These are phyloP conservation scores for Isoetes taiwanensis DNA, from an alignment of 75 land plant species.

Conservation along the genomic window DNA sequence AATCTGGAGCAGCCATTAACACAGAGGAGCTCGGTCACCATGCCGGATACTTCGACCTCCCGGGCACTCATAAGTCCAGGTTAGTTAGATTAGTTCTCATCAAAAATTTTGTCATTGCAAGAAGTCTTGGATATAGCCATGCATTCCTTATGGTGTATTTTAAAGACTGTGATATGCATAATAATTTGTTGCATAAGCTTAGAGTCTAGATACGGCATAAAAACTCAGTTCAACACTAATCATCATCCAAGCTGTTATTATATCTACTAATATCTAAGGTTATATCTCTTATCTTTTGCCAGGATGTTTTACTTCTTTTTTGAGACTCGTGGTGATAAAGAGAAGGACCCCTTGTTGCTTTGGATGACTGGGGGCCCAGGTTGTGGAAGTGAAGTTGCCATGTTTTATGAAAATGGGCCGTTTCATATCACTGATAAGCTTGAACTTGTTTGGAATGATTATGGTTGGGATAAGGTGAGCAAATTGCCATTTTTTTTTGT, in stretches of 20 bases:
- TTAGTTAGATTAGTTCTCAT: conserved; percentile 15
- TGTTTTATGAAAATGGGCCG: conserved; percentile 98
- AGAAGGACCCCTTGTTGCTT: conserved; percentile 67
- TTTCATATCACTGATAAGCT: conserved; percentile 65
- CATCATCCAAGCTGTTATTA: neutral
- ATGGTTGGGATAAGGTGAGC: conserved; percentile 96
- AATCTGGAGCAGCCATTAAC: conserved; percentile 14
- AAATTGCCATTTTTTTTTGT: neutral
- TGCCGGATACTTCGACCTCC: conserved; percentile 75
- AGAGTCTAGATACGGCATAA: neutral
- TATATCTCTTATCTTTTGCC: neutral
- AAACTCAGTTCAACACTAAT: neutral
- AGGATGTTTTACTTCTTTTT: conserved; percentile 97
- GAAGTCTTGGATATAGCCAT: neutral
- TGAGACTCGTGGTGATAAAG: conserved; percentile 62
- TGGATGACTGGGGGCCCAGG: conserved; percentile 99
- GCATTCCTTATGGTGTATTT: neutral
- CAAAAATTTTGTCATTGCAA: neutral
- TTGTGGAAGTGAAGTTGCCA: conserved; percentile 89
- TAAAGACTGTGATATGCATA: too few species aligned
- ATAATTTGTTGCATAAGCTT: neutral
- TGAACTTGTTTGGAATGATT: conserved; percentile 76
- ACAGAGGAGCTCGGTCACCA: conserved; percentile 76
- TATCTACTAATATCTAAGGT: neutral
- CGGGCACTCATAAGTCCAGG: conserved; percentile 64